Conservation (phyloP, 805 yeast genomes). For the Pichia phayaonensis region DNA sequence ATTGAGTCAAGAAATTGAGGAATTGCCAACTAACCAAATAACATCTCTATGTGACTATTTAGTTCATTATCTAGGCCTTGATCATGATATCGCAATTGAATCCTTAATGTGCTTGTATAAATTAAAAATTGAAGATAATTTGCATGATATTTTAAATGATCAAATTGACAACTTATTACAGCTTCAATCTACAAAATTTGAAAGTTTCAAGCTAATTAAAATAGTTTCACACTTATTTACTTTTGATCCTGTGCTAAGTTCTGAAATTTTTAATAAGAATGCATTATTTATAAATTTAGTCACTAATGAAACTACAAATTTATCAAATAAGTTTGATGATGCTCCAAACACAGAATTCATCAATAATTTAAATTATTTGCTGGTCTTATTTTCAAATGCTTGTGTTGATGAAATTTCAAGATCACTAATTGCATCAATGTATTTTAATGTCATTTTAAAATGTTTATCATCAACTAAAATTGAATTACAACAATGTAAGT, state of each 20-base stretch:
- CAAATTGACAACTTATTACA: slow-evolving; percentile 16
- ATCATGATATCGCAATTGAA: slow-evolving; percentile 1
- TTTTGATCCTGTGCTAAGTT: slow-evolving; percentile 12
- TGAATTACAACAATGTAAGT: background rate
- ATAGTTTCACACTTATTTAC: slow-evolving; percentile 19
- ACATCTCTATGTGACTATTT: background rate
- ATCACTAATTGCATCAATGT: slow-evolving; percentile 37
- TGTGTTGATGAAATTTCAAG: slow-evolving; percentile 47
- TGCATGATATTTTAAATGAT: background rate
- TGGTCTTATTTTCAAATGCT: slow-evolving; percentile 35
- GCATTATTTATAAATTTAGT: slow-evolving; percentile 15
- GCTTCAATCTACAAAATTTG: slow-evolving; percentile 8
- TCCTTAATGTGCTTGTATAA: slow-evolving; percentile 1
- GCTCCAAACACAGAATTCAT: slow-evolving; percentile 4
- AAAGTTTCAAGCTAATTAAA: slow-evolving; percentile 11
- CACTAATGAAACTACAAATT: slow-evolving; percentile 17
- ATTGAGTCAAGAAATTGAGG: background rate
- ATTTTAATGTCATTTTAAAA: slow-evolving; percentile 29
- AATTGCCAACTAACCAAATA: background rate
- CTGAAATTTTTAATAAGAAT: slow-evolving; percentile 15
- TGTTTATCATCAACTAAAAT: background rate
- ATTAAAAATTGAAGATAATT: background rate
- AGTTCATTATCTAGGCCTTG: background rate
- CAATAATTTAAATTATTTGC: slow-evolving; percentile 14
- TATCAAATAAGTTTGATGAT: slow-evolving; percentile 4